Conservation (phyloP, 176 grass and related monocot genomes). For the Carex scoparia region DNA sequence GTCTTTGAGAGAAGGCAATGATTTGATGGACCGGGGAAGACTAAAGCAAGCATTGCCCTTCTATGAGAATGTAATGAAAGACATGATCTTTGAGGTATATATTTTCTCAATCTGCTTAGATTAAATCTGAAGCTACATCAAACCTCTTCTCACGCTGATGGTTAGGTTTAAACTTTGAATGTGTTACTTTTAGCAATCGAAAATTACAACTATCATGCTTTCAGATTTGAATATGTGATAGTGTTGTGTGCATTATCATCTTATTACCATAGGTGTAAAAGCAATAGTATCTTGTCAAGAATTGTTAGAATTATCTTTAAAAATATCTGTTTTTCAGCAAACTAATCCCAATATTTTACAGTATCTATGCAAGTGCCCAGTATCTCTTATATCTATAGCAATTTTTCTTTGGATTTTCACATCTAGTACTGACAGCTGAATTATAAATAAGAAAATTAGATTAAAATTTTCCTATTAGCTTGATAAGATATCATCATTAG, state of each 20-base stretch:
- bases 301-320: neutral
- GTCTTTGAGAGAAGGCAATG: constrained; percentile 76
- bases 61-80: constrained; percentile 88
- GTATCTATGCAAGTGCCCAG: neutral
- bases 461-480: neutral
- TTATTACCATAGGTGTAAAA: neutral
- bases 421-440: neutral
- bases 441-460: neutral
- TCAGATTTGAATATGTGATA: neutral
- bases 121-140: neutral
- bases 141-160: neutral
- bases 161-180: neutral
- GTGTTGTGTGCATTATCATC: neutral
- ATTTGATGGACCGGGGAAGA: constrained; percentile 80
- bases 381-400: neutral
- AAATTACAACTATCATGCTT: neutral
- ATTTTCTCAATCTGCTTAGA: neutral
- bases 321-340: neutral
- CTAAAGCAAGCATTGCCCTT: constrained; percentile 70
- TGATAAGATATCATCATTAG: neutral
- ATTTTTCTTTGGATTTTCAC: neutral
- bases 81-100: constrained; percentile 78
- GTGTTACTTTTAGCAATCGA: neutral
- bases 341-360: neutral
- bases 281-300: neutral